phyloP scores from a whole-genome alignment of 2,329 filamentous ascomycete genomes.

The Bipolaris sorokiniana region DNA sequence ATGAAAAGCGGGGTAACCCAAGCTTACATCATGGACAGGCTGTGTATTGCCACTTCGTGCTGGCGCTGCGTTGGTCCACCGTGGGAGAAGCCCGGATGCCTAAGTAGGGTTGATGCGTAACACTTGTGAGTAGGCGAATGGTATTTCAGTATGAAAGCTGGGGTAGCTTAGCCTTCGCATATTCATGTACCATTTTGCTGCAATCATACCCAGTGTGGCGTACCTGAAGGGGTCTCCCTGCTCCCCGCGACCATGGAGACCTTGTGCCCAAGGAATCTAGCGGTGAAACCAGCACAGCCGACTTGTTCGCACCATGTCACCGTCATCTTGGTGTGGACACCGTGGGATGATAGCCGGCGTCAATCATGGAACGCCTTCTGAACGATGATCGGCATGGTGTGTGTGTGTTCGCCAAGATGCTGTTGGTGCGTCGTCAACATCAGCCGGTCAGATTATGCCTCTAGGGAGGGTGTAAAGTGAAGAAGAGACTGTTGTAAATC shows the following conservation, averaged over 20 bases:
- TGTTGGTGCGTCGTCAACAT: constrained; percentile 8
- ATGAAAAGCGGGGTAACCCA: constrained; percentile 21
- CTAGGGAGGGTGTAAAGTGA: constrained; percentile 7
- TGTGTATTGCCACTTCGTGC: constrained; percentile 10
- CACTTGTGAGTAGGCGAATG: constrained; percentile 1
- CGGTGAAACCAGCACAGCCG: constrained; percentile 20
- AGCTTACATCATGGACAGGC: constrained; percentile 4
- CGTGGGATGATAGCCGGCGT: constrained; percentile 7
- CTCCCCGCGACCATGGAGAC: constrained; percentile 24
- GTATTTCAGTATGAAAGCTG: background rate
- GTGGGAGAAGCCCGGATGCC: constrained; percentile 3
- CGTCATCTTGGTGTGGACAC: constrained; percentile 11
- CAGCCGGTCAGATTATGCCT: constrained; percentile 1
- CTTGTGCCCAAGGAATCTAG: constrained; percentile 13
- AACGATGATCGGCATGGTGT: constrained; percentile 24
- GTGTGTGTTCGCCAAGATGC: constrained; percentile 19
- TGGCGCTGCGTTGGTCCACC: constrained; percentile 6
- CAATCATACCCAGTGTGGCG: constrained; percentile 24
- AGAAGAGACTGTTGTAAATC: constrained; percentile 7
- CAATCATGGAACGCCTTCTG: constrained; percentile 8
- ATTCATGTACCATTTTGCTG: constrained; percentile 13
- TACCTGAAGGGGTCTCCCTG: constrained; percentile 27
- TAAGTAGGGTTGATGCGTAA: constrained; percentile 7
- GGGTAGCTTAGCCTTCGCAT: constrained; percentile 4
- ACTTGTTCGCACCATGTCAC: constrained; percentile 13